phyloP scores from a whole-genome alignment of 768 basidiomycete species.

The Leccinellum albellum region DNA sequence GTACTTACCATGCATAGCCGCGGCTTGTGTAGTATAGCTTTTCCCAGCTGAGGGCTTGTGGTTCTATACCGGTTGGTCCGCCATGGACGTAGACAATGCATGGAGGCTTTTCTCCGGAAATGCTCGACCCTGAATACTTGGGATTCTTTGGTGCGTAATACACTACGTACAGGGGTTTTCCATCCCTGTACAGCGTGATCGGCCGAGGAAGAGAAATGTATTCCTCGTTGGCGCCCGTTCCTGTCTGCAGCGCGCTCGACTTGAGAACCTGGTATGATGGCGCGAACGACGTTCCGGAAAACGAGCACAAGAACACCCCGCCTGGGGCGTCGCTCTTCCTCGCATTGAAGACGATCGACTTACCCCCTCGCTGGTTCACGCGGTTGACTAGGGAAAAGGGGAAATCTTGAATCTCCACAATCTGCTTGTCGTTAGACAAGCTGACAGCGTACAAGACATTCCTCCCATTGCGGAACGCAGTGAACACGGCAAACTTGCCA shows the following conservation, averaged over 20 bases:
- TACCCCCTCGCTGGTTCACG: conserved; percentile 25
- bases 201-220: conserved; percentile 48
- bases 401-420: conserved; percentile 27
- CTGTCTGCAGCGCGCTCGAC: conserved; percentile 21
- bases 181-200: conserved; percentile 39
- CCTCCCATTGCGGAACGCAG: conserved; percentile 32
- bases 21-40: conserved; percentile 66
- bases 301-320: conserved; percentile 29
- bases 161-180: conserved; percentile 52
- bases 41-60: conserved; percentile 49
- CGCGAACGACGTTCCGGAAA: conserved; percentile 21
- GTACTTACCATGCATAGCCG: conserved; percentile 63
- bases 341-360: conserved; percentile 34
- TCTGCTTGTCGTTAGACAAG: conserved; percentile 22
- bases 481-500: conserved; percentile 27
- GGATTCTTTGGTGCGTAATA: conserved; percentile 70
- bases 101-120: conserved; percentile 58
- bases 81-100: conserved; percentile 66
- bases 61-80: conserved; percentile 55
- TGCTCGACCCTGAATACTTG: conserved; percentile 45
- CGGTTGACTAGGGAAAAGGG: conserved; percentile 31
- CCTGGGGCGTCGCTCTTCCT: conserved; percentile 30
- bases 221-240: conserved; percentile 10
- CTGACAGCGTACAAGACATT: conserved; percentile 33
- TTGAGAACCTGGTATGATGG: conserved; percentile 21